phyloP scores from a whole-genome alignment of 257 asterid species.

The Fraxinus quadrangulata region DNA sequence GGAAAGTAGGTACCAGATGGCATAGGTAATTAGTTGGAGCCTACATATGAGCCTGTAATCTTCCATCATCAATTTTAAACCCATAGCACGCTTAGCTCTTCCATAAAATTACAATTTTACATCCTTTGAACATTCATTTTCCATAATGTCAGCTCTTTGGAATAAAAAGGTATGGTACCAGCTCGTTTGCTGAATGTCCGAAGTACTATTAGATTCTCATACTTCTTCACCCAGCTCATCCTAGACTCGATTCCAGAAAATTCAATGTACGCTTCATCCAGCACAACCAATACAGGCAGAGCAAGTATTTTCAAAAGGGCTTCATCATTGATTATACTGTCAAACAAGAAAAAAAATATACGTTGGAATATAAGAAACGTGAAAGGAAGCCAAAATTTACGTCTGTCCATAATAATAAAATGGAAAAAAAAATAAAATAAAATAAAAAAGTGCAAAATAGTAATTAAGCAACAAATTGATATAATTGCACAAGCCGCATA shows the following conservation, averaged over 20 bases:
- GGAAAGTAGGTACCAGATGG: neutral
- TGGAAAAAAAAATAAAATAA: constrained; percentile 14
- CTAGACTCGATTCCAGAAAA: constrained; percentile 83
- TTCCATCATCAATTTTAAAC: neutral
- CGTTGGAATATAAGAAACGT: constrained; percentile 16
- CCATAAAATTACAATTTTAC: constrained; percentile 38
- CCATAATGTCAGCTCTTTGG: constrained; percentile 21
- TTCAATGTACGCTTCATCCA: constrained; percentile 97
- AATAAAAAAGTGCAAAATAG: constrained; percentile 1
- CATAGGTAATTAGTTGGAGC: neutral
- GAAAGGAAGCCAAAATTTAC: constrained; percentile 19
- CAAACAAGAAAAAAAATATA: constrained; percentile 31
- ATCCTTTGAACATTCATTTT: neutral
- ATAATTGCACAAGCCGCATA: neutral
- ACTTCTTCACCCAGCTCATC: constrained; percentile 97
- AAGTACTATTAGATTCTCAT: constrained; percentile 91
- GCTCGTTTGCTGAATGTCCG: constrained; percentile 99
- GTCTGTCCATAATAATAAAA: constrained; percentile 24
- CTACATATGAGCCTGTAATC: neutral
- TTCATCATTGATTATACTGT: constrained; percentile 81
- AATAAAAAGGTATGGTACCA: constrained; percentile 44
- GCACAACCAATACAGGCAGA: constrained; percentile 80
- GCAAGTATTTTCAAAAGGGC: constrained; percentile 70
- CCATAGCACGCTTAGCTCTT: neutral
- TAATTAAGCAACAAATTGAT: constrained; percentile 1